Base-by-base conservation (phyloP, 345 rosid genomes). In the Populus alba region DNA sequence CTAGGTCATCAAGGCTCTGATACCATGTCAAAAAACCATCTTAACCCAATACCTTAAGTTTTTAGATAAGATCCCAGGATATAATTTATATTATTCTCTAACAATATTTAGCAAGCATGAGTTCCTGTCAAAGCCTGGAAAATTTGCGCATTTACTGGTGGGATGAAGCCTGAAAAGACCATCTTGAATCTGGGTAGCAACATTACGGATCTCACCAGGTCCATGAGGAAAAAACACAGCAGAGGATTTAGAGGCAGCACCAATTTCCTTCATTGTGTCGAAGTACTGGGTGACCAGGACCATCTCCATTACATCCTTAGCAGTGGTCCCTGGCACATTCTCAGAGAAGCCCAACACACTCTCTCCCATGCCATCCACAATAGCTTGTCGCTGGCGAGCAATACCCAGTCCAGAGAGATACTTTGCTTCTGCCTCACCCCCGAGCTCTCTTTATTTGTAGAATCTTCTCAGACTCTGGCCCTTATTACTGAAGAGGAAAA, bases 401-500 rank as follows among this genome's bases (percentile, higher is more conserved):
- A 75, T 75, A 66, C 65, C 78, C 47, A 29, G 72, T 31, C 72
- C 72, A 66, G 72, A 35, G 11, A 66, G 66, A 74, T 74, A 74
- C 55, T 74, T 74, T 27, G 77, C 22, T 63, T 74, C 77, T 29
- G 77, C 77, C 57, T 74, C 77, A 41, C 31, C 77, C 77, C 77
- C 65, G 70, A 27, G 77, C 77, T 41, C 77, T 55, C 77, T 74
- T 74, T 37, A 74, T 74, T 65, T 74, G 77, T 29, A 74, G 70
- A 74, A 74, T 74, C 59, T 74, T 74, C 77, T 74, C 77, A 63
- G 35, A 75, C 66, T n/a, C 66, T 67, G 38, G 72, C 72, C 55
- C 78, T 75, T 17, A 75, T 75, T 35, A 75, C 72, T 49, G 47
- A 25, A 37, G n/a, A 3, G 7, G 59, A 22, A 17, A 66, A 66